Evolutionary conservation across 2,329 filamentous ascomycete species (phyloP).

Genomic region (Penicillium sp.): DNA sequence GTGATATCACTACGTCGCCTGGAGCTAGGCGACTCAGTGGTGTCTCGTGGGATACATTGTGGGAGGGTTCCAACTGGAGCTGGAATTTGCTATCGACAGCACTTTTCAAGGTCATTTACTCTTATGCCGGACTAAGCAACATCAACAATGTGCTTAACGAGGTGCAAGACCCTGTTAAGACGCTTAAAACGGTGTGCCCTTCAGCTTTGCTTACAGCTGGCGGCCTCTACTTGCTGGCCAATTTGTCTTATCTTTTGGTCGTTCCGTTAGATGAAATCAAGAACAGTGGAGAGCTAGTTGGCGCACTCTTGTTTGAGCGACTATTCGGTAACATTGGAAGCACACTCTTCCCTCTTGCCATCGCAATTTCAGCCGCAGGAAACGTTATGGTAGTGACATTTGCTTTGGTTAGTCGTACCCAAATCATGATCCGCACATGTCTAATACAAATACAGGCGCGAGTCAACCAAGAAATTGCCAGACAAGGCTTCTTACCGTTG

Average conservation of each 20-base stretch:
- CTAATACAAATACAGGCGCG: slow-evolving; percentile 53
- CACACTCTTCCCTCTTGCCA: slow-evolving; percentile 60
- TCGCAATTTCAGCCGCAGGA: slow-evolving; percentile 66
- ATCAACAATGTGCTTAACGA: slow-evolving; percentile 71
- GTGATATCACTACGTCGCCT: slow-evolving; percentile 2
- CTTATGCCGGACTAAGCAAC: slow-evolving; percentile 66
- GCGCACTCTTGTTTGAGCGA: slow-evolving; percentile 65
- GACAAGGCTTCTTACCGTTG: slow-evolving; percentile 69
- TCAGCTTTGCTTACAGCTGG: slow-evolving; percentile 62
- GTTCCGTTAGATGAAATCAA: slow-evolving; percentile 68
- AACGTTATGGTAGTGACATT: slow-evolving; percentile 75
- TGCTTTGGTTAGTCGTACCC: slow-evolving; percentile 53
- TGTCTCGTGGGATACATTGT: slow-evolving; percentile 55
- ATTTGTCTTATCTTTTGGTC: slow-evolving; percentile 64
- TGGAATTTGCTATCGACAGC: slow-evolving; percentile 68
- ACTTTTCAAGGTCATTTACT: slow-evolving; percentile 65
- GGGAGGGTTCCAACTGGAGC: slow-evolving; percentile 67
- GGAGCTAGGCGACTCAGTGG: neutral
- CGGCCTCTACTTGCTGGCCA: slow-evolving; percentile 66
- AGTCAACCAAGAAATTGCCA: slow-evolving; percentile 70
- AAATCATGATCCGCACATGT: neutral
- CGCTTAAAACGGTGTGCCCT: slow-evolving; percentile 62
- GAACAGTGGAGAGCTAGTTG: slow-evolving; percentile 65
- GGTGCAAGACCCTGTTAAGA: slow-evolving; percentile 66
- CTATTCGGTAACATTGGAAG: slow-evolving; percentile 63